Base-by-base conservation (phyloP, 352 stramenopile species). In the Phytophthora litchii region DNA sequence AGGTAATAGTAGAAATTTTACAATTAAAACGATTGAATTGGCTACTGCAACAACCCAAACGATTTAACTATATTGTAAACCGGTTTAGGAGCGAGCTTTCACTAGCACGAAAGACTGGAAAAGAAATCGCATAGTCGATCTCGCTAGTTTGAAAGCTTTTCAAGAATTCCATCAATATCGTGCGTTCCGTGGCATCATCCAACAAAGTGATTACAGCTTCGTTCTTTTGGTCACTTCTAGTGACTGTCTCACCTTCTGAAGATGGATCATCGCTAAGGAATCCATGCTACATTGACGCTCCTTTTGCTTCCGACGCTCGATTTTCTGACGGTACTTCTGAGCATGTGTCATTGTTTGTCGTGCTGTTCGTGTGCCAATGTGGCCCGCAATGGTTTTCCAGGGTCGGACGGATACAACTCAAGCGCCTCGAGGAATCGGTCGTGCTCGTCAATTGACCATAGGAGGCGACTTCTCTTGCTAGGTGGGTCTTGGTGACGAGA, bases 301-400 rank as follows among this genome's bases (percentile, higher is more conserved):
- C 4, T 55, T 60, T 14, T 34, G 23, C 17, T 55, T 59, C 11
- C 54, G 61, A 3, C 61, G 43, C 20, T 70, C 64, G 27, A 76
- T 81, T 20, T 69, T 68, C 67, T 79, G 48, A 1, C 66, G 57
- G 29, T 79, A 76, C 36, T 76, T 76, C 29, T 79, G 70, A 14
- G 71, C 66, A 27, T 78, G 70, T 1, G 66, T 73, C 65, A 70
- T 75, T 0, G 66, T 61, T 31, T 78, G 70, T 4, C 67, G 46
- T 0, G 67, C 55, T 27, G 56, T 75, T 20, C 62, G 47, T 4
- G 70, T 74, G 7, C 57, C 70, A 10, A 79, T 59, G 20, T 68
- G 45, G 8, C 66, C 54, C 4, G 70, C 67, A 27, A 79, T 74
- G 25, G 54, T 4, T 10, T 60, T 74, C 62, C 66, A 74, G 23